Evolutionary conservation across 305 asterid genomes (phyloP), one percentile per base, ranked within the genome.

Genomic region (Fraxinus platypoda): DNA sequence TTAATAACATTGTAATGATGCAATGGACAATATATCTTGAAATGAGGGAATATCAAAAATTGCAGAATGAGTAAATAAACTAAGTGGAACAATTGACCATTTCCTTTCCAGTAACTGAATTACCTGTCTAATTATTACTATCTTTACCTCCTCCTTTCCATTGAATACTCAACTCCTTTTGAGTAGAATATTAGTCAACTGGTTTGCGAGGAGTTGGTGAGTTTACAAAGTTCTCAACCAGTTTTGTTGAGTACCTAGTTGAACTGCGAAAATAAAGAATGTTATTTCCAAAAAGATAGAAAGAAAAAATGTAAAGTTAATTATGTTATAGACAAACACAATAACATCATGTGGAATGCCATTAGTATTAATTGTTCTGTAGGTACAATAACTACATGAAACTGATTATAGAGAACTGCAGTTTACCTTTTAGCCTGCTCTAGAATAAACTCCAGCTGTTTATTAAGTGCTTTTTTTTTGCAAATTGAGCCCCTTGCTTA

Each of bases 341-440:
- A 62, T 62, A 62, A 23, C 28, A 21, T 62, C 71, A 19, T 8
- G 28, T 62, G 4, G 31, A 0, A 23, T 11, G 4, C 71, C 12
- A 8, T 5, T 62, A 8, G 26, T 62, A 23, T 19, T 49, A 13
- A 49, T 52, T 21, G 12, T 62, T 62, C 31, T 59, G 5, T 62
- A 62, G 1, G 31, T 23, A 17, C 71, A 11, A 62, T 19, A 23
- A 62, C 28, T 23, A 62, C 31, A 21, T 23, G 30, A 7, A 62
- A 6, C 4, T 1, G 71, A 62, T 23, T 62, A 15, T 12, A 62
- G 71, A 21, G 31, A 62, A 19, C 6, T 8, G 31, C 46, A 76
- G 19, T 54, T 21, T 78, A 96, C 99, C 99, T 93, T 90, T 96
- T 98, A 72, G 98, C 94, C 91, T 94, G 99, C 83, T 98, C 99